phyloP scores from a whole-genome alignment of 2,329 filamentous ascomycete genomes.

The Didymella sp. region DNA sequence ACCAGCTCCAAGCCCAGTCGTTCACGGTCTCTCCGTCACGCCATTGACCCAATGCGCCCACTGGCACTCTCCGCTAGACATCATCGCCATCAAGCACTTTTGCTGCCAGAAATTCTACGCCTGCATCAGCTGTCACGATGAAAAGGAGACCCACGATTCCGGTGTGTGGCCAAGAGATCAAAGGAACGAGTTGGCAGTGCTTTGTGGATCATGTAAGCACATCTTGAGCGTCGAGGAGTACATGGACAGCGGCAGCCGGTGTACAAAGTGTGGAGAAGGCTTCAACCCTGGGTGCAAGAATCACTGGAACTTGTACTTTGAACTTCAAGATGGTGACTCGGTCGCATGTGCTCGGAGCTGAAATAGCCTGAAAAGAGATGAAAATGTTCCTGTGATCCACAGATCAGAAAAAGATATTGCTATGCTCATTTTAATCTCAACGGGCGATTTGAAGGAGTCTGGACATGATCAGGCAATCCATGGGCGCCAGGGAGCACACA shows the following conservation, averaged over 20 bases:
- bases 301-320: constrained; percentile 48
- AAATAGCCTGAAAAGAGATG: neutral
- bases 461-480: neutral
- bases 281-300: constrained; percentile 48
- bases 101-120: constrained; percentile 50
- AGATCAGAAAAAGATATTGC: too few species aligned
- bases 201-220: constrained; percentile 43
- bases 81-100: constrained; percentile 48
- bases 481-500: too few species aligned
- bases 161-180: constrained; percentile 30
- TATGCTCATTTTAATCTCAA: too few species aligned
- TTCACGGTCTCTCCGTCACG: constrained; percentile 40
- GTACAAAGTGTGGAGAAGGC: constrained; percentile 34
- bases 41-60: constrained; percentile 45
- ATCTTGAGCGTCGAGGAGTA: constrained; percentile 41
- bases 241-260: constrained; percentile 38
- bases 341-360: constrained; percentile 1
- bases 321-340: constrained; percentile 4
- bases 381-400: too few species aligned
- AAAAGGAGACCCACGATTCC: constrained; percentile 34
- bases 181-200: constrained; percentile 34
- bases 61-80: constrained; percentile 44
- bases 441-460: too few species aligned
- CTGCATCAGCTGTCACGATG: constrained; percentile 46
- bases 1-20: constrained; percentile 11